Conservation (phyloP, 331 rosid species). For the Acacia pycnantha region DNA sequence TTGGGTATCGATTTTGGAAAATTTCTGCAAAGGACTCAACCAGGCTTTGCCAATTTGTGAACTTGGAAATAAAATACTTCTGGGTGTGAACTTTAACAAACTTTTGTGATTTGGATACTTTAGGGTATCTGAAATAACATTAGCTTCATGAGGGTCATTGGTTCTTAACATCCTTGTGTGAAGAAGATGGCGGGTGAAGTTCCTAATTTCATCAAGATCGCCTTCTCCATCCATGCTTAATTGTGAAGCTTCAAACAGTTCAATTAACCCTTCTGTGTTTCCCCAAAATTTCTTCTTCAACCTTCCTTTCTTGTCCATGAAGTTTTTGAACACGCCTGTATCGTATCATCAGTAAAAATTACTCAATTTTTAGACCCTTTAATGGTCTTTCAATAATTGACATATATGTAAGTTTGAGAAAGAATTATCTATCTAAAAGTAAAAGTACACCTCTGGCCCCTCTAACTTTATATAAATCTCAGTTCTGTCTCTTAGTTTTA, state of each 20-base stretch:
- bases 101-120: slow-evolving; percentile 53
- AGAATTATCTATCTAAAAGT: too few species aligned
- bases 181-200: slow-evolving; percentile 23
- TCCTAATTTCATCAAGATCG: slow-evolving; percentile 41
- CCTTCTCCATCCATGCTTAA: slow-evolving; percentile 44
- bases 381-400: not conserved
- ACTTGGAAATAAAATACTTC: slow-evolving; percentile 1
- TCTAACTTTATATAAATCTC: too few species aligned
- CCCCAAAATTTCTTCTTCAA: slow-evolving; percentile 23
- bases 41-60: slow-evolving; percentile 25
- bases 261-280: slow-evolving; percentile 35
- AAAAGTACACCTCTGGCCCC: too few species aligned
- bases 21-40: slow-evolving; percentile 28
- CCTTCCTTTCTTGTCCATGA: slow-evolving; percentile 30
- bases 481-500: too few species aligned
- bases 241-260: slow-evolving; percentile 62
- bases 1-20: slow-evolving; percentile 42
- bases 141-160: slow-evolving; percentile 4
- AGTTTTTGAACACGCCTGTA: slow-evolving; percentile 25
- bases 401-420: too few species aligned
- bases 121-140: slow-evolving; percentile 29
- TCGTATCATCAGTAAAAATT: not conserved
- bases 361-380: not conserved
- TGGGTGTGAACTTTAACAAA: slow-evolving; percentile 49
- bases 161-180: not conserved